Base-by-base conservation (phyloP, 2,329 filamentous ascomycete genomes). In the Diplodia scrobiculata region DNA sequence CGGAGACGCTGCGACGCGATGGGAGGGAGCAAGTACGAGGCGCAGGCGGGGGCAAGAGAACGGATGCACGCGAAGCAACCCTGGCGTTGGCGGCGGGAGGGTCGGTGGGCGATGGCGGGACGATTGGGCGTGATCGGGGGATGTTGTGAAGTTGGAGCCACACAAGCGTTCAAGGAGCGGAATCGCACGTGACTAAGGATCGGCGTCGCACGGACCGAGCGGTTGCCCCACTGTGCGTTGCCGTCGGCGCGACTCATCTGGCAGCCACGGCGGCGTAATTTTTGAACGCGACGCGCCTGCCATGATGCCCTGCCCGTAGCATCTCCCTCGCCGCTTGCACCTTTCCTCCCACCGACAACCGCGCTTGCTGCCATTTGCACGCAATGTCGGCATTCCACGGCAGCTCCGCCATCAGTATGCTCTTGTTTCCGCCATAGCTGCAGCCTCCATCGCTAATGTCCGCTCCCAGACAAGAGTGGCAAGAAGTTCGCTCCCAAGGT, bases 361-460 rank as follows among this genome's bases (percentile, higher is more conserved):
- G 13, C 41, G 25, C 38, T 13, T 45, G 36, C 41, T 19, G n/a
- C 9, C 32, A 2, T 27, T 27, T 21, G n/a, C 41, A 19, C 60
- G 65, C 21, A 50, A 79, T 83, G 77, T 80, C 82, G 53, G 69
- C 72, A 21, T 60, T 62, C 9, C 79, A 85, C 52, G 84, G 83
- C 68, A 84, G 82, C 71, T 85, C 84, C 65, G 82, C 80, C 50
- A 83, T 85, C 68, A 83, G 81, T 82, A 72, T 78, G 64, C 6
- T 29, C 52, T 52, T 19, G 50, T 52, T 47, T 60, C 69, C 52
- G 64, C 67, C 32, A 65, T 66, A 27, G 59, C 69, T 63, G 67
- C 69, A 63, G 66, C 25, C 41, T 34, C 29, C 14, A 29, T 48
- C 52, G 58, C 58, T 67, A 55, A 67, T 32, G 45, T n/a, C 29